Evolutionary conservation across 768 basidiomycete genomes (phyloP).

Genomic region (Rhodotorula babjevae): DNA sequence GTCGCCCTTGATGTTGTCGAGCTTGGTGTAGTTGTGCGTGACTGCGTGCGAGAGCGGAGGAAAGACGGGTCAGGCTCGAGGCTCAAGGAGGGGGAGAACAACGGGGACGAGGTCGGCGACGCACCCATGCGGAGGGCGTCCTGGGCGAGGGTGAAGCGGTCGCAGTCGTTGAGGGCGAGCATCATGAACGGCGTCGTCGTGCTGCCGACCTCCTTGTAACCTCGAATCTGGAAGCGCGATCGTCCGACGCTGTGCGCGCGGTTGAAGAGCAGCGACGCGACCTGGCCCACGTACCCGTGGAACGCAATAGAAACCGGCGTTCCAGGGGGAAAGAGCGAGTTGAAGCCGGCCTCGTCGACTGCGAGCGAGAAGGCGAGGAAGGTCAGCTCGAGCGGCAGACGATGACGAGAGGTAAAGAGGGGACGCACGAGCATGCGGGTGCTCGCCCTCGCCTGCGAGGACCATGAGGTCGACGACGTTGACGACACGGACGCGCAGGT

Average conservation of each 20-base stretch:
- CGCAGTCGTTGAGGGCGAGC: slow-evolving; percentile 46
- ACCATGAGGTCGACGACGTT: slow-evolving; percentile 89
- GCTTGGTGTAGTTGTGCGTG: slow-evolving; percentile 20
- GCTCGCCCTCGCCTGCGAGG: slow-evolving; percentile 61
- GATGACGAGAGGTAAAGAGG: background rate
- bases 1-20: slow-evolving; percentile 24
- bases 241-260: slow-evolving; percentile 40
- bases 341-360: slow-evolving; percentile 59
- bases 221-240: slow-evolving; percentile 38
- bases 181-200: slow-evolving; percentile 65
- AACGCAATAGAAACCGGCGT: slow-evolving; percentile 65
- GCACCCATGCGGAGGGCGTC: slow-evolving; percentile 46
- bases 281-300: slow-evolving; percentile 47
- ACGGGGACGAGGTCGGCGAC: slow-evolving; percentile 31
- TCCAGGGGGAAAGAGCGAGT: slow-evolving; percentile 66
- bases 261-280: slow-evolving; percentile 38
- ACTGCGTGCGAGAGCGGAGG: background rate
- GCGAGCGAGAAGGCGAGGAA: background rate
- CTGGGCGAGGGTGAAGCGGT: slow-evolving; percentile 47
- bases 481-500: slow-evolving; percentile 74
- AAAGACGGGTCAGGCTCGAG: too few species aligned
- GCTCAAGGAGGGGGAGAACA: background rate
- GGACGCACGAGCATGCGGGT: slow-evolving; percentile 60
- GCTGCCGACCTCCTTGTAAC: slow-evolving; percentile 51
- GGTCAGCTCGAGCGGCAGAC: background rate